Evolutionary conservation across 2,329 filamentous ascomycete species (phyloP), one percentile per base, ranked within the genome.

Genomic region (Colletotrichum somersetense): DNA sequence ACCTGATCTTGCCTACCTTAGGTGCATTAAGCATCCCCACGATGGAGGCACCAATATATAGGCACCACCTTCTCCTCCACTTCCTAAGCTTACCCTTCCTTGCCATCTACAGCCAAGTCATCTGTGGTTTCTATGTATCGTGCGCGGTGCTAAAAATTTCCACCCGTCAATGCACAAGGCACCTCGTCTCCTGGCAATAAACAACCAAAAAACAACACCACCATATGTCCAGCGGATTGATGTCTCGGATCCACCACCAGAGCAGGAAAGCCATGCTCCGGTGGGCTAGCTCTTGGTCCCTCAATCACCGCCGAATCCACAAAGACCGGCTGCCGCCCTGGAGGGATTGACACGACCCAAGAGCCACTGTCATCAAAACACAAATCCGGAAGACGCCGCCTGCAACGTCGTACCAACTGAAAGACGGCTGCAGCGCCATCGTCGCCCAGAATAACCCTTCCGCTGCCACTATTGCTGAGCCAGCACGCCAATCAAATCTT

Each of bases 91-190:
- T 44, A 58, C 40, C 16, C 46, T n/a, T 42, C 50, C 50, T n/a
- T 44, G 57, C 8, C 20, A n/a, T 61, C 40, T 3, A n/a, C 18
- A 38, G 35, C 35, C 35, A 26, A 6, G 11, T 11, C 40, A 42
- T 42, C 40, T 7, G 8, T 38, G n/a, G n/a, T 52, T 50, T 68
- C 38, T 23, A 46, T 30, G 30, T 30, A 5, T 52, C 68, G 57
- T 56, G 48, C 38, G 40, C 33, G 30, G 52, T 35, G 40, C 40
- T 68, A 26, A 66, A 69, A 72, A 65, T 72, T 69, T 72, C 66
- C 69, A 61, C 58, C 35, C 12, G 61, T 72, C 61, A 72, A 72
- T 72, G 70, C 70, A 69, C 30, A 55, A 52, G 35, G 44, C 26
- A 33, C 65, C 8, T 20, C 42, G 26, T 26, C 35, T 59, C 67